Percentiles rank a stretch among this genome's conserved stretches.
These are phyloP conservation scores for Venturia effusa DNA, from an alignment of 2,329 filamentous ascomycete species.

Conservation along the genomic window DNA sequence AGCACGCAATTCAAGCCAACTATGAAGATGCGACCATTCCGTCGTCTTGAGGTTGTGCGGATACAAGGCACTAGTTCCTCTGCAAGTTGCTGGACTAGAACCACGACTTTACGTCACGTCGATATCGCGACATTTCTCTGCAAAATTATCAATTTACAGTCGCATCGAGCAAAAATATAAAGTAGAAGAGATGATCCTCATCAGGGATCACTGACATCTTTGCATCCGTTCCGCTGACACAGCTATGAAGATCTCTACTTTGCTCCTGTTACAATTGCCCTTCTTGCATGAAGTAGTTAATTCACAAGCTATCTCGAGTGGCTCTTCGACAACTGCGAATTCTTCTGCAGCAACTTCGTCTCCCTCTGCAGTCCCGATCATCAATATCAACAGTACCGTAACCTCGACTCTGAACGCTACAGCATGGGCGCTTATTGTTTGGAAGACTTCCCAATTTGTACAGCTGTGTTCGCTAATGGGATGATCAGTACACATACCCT, in stretches of 20 bases:
- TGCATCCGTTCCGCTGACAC: neutral
- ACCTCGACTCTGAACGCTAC: neutral
- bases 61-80: neutral
- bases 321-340: neutral
- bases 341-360: neutral
- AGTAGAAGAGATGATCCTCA: neutral
- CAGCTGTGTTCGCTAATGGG: neutral
- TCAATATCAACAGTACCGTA: neutral
- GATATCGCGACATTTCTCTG: neutral
- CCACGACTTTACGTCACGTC: neutral
- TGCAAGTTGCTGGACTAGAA: neutral
- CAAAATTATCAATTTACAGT: neutral
- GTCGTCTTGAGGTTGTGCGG: neutral
- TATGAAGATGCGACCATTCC: neutral
- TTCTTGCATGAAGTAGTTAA: neutral
- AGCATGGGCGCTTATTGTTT: neutral
- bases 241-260: neutral
- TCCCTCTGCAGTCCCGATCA: neutral
- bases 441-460: neutral
- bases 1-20: neutral
- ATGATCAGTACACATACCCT: neutral
- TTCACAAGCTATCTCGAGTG: neutral
- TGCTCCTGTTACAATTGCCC: neutral
- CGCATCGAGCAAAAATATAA: neutral
- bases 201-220: neutral